These are phyloP conservation scores for Cladosporium phlei DNA, from an alignment of 2,329 filamentous ascomycete genomes.

Conservation along the genomic window DNA sequence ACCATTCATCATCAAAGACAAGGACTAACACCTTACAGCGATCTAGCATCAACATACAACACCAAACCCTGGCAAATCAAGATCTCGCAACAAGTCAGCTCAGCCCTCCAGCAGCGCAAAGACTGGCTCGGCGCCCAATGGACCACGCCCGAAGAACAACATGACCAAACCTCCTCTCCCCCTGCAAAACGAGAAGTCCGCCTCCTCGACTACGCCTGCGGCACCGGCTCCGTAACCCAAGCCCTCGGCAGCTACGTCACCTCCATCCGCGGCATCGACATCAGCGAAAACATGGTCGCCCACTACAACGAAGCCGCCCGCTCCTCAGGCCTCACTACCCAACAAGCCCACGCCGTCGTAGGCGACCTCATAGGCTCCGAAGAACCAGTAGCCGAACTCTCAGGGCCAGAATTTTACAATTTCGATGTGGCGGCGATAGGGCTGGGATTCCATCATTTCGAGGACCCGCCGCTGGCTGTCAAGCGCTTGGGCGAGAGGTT, in stretches of 20 bases:
- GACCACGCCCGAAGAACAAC: constrained; percentile 13
- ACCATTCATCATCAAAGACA: not conserved
- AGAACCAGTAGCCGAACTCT: constrained; percentile 22
- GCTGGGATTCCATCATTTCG: constrained; percentile 45
- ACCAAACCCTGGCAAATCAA: constrained; percentile 30
- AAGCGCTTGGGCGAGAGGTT: constrained; percentile 25
- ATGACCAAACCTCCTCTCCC: no score
- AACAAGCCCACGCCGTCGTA: constrained; percentile 27
- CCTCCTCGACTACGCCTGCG: constrained; percentile 33
- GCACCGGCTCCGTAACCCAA: constrained; percentile 31
- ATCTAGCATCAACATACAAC: constrained; percentile 30
- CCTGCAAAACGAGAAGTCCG: constrained; percentile 18
- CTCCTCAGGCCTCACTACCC: constrained; percentile 16
- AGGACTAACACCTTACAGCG: constrained; percentile 20
- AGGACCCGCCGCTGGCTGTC: constrained; percentile 25
- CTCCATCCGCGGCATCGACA: constrained; percentile 30
- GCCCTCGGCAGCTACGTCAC: constrained; percentile 28
- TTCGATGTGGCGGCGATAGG: constrained; percentile 43
- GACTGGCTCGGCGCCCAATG: constrained; percentile 29
- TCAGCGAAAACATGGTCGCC: constrained; percentile 30
- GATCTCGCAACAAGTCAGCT: constrained; percentile 27
- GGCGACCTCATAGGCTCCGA: constrained; percentile 36
- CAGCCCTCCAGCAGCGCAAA: constrained; percentile 24
- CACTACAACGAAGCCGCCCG: constrained; percentile 28
- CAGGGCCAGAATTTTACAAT: constrained; percentile 29